These are phyloP conservation scores for Aechmea fasciata DNA, from an alignment of 176 grass and related monocot species.

Conservation along the genomic window DNA sequence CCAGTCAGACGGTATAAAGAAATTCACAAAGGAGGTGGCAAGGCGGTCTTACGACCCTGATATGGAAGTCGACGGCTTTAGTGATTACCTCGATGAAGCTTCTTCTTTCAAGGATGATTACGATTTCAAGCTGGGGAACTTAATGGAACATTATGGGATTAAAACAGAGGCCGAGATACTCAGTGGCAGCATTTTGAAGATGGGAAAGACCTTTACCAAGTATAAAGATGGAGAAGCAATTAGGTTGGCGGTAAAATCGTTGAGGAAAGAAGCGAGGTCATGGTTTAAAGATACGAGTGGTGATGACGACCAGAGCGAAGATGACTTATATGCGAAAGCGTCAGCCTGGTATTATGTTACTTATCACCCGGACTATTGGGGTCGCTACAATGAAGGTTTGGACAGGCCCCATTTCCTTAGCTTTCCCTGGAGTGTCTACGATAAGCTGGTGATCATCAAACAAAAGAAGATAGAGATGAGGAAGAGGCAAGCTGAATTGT, in stretches of 20 bases:
- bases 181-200: slow-evolving; percentile 73
- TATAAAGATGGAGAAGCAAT: slow-evolving; percentile 65
- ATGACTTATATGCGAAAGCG: slow-evolving; percentile 49
- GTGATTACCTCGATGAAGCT: slow-evolving; percentile 44
- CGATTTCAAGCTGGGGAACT: slow-evolving; percentile 77
- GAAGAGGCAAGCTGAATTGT: slow-evolving; percentile 24
- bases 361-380: slow-evolving; percentile 54
- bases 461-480: slow-evolving; percentile 28
- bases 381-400: slow-evolving; percentile 43
- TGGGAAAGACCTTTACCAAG: slow-evolving; percentile 77
- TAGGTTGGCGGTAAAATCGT: slow-evolving; percentile 42
- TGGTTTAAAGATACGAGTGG: slow-evolving; percentile 48
- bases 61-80: slow-evolving; percentile 63
- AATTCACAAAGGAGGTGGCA: slow-evolving; percentile 59
- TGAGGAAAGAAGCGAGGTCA: slow-evolving; percentile 77
- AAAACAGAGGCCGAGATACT: slow-evolving; percentile 86
- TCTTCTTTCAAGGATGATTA: slow-evolving; percentile 57
- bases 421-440: slow-evolving; percentile 81
- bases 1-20: slow-evolving; percentile 14
- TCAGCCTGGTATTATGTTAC: slow-evolving; percentile 91
- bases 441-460: slow-evolving; percentile 58
- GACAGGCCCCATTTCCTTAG: slow-evolving; percentile 67
- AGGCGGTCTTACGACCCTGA: slow-evolving; percentile 57
- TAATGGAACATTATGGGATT: slow-evolving; percentile 88
- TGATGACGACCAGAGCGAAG: slow-evolving; percentile 15